phyloP scores from a whole-genome alignment of 345 rosid species.

The Litchi chinensis region DNA sequence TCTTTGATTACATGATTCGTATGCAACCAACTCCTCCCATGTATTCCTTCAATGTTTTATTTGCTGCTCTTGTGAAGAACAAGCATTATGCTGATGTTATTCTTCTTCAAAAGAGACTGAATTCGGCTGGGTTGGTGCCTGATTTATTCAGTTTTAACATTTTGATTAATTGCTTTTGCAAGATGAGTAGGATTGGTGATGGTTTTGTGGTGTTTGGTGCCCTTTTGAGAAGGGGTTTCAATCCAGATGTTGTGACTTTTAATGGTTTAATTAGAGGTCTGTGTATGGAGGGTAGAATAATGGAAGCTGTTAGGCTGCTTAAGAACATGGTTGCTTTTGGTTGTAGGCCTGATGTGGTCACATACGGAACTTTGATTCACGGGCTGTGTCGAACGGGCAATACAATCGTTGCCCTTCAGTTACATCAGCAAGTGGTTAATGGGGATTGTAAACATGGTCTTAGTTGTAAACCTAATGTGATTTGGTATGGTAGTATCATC shows the following conservation, averaged over 20 bases:
- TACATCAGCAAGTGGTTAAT: too few species aligned
- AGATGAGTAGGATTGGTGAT: neutral
- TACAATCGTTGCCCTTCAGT: too few species aligned
- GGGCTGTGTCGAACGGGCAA: too few species aligned
- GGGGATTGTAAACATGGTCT: too few species aligned
- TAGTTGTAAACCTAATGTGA: neutral
- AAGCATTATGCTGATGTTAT: too few species aligned
- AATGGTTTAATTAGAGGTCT: neutral
- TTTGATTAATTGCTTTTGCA: conserved; percentile 25
- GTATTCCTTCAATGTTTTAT: neutral
- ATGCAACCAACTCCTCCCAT: neutral
- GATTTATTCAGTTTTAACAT: conserved; percentile 24
- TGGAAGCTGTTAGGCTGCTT: neutral
- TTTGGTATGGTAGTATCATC: too few species aligned
- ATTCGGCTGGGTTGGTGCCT: conserved; percentile 2
- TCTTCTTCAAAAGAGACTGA: neutral
- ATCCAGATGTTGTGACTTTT: too few species aligned
- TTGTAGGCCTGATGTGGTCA: neutral
- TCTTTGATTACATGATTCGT: too few species aligned
- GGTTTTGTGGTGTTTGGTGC: conserved; percentile 32
- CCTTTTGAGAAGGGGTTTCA: conserved; percentile 26
- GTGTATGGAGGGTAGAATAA: neutral
- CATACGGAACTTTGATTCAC: neutral
- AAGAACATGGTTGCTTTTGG: neutral
- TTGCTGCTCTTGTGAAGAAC: too few species aligned